phyloP scores from a whole-genome alignment of 192 early-diverging fungal genomes.

The Backusella morwellensis region DNA sequence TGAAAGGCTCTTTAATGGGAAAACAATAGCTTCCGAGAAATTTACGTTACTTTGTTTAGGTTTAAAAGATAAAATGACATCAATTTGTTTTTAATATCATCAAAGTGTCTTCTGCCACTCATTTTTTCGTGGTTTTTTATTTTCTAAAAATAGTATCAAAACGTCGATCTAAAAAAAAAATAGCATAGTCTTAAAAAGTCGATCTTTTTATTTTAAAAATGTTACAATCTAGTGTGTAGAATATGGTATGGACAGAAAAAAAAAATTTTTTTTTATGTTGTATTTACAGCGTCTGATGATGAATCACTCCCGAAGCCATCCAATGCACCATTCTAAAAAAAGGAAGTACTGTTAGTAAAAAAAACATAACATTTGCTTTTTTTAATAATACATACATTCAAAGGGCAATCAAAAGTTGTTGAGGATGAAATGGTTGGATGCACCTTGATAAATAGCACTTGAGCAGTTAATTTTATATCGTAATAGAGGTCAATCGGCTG shows the following conservation, averaged over 20 bases:
- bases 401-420: constrained; percentile 36
- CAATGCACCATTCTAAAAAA: not conserved
- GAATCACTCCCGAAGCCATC: not conserved
- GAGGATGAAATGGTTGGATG: constrained; percentile 38
- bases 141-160: constrained; percentile 1
- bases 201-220: not conserved
- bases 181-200: not conserved
- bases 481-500: constrained; percentile 44
- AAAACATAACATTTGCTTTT: not conserved
- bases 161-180: not conserved
- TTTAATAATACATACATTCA: constrained; percentile 18
- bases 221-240: not conserved
- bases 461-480: constrained; percentile 39
- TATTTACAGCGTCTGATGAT: not conserved
- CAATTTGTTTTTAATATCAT: no score
- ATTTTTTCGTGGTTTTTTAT: not conserved
- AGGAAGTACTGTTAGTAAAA: not conserved
- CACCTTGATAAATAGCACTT: constrained; percentile 40
- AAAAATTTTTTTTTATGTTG: not conserved
- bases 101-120: no score
- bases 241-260: not conserved
- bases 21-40: no score
- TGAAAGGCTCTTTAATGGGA: no score
- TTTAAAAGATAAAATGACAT: no score
- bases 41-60: no score